Base-by-base conservation (phyloP, 805 yeast species). In the Hanseniaspora guilliermondii region DNA sequence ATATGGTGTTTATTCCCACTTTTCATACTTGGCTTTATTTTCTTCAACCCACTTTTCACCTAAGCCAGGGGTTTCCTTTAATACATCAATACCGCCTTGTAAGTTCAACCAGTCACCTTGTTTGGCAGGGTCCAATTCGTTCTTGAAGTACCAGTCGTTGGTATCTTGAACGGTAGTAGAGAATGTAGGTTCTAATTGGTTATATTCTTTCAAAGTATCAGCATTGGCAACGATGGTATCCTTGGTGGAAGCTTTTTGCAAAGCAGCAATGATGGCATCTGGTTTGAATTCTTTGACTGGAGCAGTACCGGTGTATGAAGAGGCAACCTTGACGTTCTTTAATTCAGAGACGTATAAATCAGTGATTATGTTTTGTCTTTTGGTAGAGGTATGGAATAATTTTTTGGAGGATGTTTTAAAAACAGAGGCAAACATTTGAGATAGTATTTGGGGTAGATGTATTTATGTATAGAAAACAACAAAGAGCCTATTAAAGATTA, bases 301-400 rank as follows among this genome's bases (percentile, higher is more conserved):
- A 58, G 91, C 83, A 61, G 85, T 95, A 60, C 78, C 74, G 57
- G 85, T 79, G 56, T 84, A 72, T 54, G 83, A 67, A 58, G 87
- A 80, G 57, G 83, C 78, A 67, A 96, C 89, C 76, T 88, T 87
- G 81, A 86, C 89, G 58, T 80, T 79, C 75, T 83, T 86, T 72
- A 93, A 75, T 72, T 89, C 95, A 69, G 78, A 80, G 66, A 91
- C 73, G 76, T 89, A 89, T 62, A 89, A 78, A 61, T 89, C 96
- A 69, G 86, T 78, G 66, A 89, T 70, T 67, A 85, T 74, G 77
- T 52, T 52, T 89, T 72, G 58, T 61, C 61, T 62, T 70, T 67
- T 45, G 64, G 67, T 58, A 67, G 63, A 52, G 46, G 63, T 58
- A 32, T 54, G 56, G 38, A 54, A 47, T 27, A 54, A 41, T 54